These are phyloP conservation scores for Ustilago sp. DNA, from an alignment of 1,284 basidiomycete species.

Conservation along the genomic window DNA sequence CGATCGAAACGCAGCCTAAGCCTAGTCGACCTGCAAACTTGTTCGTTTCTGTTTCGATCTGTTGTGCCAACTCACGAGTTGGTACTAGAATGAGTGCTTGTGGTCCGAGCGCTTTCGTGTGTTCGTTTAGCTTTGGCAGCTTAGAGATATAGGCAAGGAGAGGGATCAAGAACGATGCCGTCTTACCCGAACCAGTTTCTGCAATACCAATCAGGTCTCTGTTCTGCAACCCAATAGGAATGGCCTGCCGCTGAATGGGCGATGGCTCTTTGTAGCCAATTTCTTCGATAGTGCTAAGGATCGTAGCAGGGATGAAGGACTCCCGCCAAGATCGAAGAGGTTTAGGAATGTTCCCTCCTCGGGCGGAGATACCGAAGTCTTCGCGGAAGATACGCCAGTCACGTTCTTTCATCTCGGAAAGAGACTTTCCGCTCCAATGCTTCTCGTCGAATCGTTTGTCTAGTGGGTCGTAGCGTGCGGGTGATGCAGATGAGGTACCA, in stretches of 20 bases:
- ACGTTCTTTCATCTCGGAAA: conserved; percentile 93
- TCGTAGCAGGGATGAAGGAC: conserved; percentile 81
- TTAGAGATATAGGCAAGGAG: conserved; percentile 94
- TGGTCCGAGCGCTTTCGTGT: conserved; percentile 91
- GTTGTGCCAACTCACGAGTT: conserved; percentile 96
- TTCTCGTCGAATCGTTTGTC: conserved; percentile 74
- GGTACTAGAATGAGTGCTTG: conserved; percentile 94
- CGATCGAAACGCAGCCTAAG: conserved; percentile 93
- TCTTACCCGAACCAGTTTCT: conserved; percentile 95
- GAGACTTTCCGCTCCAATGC: conserved; percentile 96
- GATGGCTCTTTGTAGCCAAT: conserved; percentile 97
- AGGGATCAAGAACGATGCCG: conserved; percentile 98
- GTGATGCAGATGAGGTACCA: neutral
- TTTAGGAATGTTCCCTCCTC: conserved; percentile 88
- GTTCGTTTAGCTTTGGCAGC: conserved; percentile 86
- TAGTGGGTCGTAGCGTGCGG: conserved; percentile 20
- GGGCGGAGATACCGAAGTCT: conserved; percentile 93
- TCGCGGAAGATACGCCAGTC: conserved; percentile 99
- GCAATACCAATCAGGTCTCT: conserved; percentile 97
- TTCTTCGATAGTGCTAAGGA: conserved; percentile 85
- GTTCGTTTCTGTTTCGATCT: conserved; percentile 91
- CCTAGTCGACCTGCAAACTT: conserved; percentile 90
- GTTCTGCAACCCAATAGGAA: conserved; percentile 95
- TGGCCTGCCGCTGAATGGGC: conserved; percentile 96
- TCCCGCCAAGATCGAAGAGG: conserved; percentile 93